These are phyloP conservation scores for Melanogaster broomeanus DNA, from an alignment of 768 basidiomycete genomes.

Conservation along the genomic window DNA sequence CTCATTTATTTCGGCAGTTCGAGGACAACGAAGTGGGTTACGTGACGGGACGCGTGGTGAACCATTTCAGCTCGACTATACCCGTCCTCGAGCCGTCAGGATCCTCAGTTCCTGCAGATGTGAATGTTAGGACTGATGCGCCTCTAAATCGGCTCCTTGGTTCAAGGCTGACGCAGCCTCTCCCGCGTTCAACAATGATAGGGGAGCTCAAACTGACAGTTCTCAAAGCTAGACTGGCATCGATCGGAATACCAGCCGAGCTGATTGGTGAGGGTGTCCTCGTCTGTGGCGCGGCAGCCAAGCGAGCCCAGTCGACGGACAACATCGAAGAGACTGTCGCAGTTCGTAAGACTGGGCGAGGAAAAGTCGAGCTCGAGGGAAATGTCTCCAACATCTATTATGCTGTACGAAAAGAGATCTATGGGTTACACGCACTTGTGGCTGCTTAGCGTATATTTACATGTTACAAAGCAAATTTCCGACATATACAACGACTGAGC, in stretches of 20 bases:
- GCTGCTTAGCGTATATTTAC: constrained; percentile 47
- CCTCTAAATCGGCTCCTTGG: constrained; percentile 52
- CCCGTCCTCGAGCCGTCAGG: constrained; percentile 80
- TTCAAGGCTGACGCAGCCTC: constrained; percentile 60
- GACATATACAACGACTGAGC: neutral
- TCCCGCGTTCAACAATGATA: constrained; percentile 94
- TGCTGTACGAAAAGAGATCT: constrained; percentile 85
- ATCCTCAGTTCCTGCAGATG: constrained; percentile 29
- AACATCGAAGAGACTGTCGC: constrained; percentile 71
- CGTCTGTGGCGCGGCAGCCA: constrained; percentile 73
- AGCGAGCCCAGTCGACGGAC: constrained; percentile 42
- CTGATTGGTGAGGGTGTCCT: constrained; percentile 97
- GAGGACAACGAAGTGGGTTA: constrained; percentile 98
- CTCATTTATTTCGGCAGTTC: constrained; percentile 54
- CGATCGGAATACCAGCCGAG: constrained; percentile 83
- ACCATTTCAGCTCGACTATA: constrained; percentile 84
- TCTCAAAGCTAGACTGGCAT: constrained; percentile 77
- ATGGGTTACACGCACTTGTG: constrained; percentile 87
- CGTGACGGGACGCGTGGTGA: constrained; percentile 84
- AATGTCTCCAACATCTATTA: constrained; percentile 88
- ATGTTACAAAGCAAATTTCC: neutral
- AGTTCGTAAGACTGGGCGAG: constrained; percentile 84
- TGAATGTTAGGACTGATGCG: constrained; percentile 21
- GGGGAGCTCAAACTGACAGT: constrained; percentile 93
- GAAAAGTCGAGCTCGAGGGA: constrained; percentile 88